These are phyloP conservation scores for Primulina eburnea DNA, from an alignment of 257 asterid species.

Conservation along the genomic window DNA sequence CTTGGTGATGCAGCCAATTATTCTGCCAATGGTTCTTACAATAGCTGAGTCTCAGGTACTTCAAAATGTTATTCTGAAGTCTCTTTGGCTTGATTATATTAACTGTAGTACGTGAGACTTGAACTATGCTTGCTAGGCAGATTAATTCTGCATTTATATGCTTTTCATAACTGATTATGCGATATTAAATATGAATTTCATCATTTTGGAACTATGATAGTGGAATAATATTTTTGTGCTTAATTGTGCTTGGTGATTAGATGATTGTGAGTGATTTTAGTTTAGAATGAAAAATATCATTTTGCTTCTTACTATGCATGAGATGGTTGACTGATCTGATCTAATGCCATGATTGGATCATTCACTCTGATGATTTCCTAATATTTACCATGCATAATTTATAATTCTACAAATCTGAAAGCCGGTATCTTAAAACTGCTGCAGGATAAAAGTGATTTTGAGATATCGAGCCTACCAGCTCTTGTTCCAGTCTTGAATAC, in stretches of 20 bases:
- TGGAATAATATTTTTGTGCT: conserved; percentile 1
- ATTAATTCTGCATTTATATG: conserved; percentile 15
- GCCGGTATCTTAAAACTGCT: conserved; percentile 27
- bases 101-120: not conserved
- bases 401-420: conserved; percentile 8
- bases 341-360: not conserved
- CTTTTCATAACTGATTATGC: conserved; percentile 6
- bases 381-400: not conserved
- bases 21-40: conserved; percentile 98
- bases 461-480: conserved; percentile 88
- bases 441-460: conserved; percentile 97
- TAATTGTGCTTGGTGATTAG: conserved; percentile 10
- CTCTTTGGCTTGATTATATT: conserved; percentile 21
- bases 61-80: conserved; percentile 25
- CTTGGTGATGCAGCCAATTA: conserved; percentile 98
- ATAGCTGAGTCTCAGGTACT: conserved; percentile 97
- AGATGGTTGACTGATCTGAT: not conserved
- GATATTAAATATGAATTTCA: no score
- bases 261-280: not conserved
- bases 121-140: not conserved
- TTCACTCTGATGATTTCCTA: not conserved
- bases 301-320: conserved; percentile 1
- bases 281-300: no score
- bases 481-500: conserved; percentile 89
- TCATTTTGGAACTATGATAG: not conserved